Base-by-base conservation (phyloP, 805 yeast species). In the Ogataea salicorniae region DNA sequence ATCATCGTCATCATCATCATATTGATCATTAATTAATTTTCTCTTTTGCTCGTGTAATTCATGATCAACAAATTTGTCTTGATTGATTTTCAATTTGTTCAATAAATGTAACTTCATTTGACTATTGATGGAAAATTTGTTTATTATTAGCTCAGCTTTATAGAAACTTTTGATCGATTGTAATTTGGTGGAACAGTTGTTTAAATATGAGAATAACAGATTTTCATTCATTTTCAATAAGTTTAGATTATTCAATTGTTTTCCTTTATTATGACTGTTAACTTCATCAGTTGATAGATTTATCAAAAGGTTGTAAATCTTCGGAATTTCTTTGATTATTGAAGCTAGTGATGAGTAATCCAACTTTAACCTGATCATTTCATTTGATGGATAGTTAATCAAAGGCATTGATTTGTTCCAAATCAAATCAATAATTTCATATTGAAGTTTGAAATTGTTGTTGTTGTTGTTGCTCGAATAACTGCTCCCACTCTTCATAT, bases 91-190 rank as follows among this genome's bases (percentile, higher is more conserved):
- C 31, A 55, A 50, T 18, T 47, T 53, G 8, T 18, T 43, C 9
- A 50, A 26, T 20, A 63, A 52, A 17, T 41, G 39, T 8, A 43
- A 41, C 43, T 51, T 54, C 62, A 62, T 59, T 6, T 48, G 42
- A 6, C 35, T 23, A 49, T 58, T 55, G n/a, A 56, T 43, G 6
- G 63, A 49, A 46, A 61, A 65, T n/a, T 46, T 47, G 20, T 60
- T 54, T 31, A 67, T 56, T 39, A 67, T 8, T 9, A 49, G 53
- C 33, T 58, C 62, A 3, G 69, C 66, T 43, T 62, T 58, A 40
- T 62, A 56, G 36, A 58, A 64, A 17, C 48, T 48, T 3, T 53
- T 51, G 20, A 49, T 42, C 42, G 48, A 43, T 34, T 55, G 58
- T 14, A 61, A 48, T 43, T 54, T 50, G 18, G 47, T 41, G 29